These are phyloP conservation scores for Neofusicoccum cordaticola DNA, from an alignment of 2,329 filamentous ascomycete genomes.

Conservation along the genomic window DNA sequence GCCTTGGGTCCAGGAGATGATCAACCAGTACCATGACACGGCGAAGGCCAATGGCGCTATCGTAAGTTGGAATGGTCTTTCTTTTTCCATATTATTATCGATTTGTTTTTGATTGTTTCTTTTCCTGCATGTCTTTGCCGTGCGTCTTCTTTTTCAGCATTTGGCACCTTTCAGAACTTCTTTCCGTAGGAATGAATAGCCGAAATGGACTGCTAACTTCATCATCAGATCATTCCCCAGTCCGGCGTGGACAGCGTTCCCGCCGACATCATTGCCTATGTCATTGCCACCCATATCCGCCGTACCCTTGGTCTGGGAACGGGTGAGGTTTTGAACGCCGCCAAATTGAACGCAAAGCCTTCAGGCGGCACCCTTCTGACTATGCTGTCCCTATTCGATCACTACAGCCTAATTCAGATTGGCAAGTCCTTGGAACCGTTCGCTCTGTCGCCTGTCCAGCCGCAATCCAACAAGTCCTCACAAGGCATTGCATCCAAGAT, in stretches of 20 bases:
- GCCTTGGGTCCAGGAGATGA: conserved; percentile 62
- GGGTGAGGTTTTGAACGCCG: conserved; percentile 51
- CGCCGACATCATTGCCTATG: conserved; percentile 55
- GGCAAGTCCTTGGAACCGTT: conserved; percentile 50
- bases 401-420: conserved; percentile 48
- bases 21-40: conserved; percentile 58
- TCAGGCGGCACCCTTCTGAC: conserved; percentile 65
- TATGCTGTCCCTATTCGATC: conserved; percentile 55
- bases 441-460: conserved; percentile 48
- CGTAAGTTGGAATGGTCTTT: conserved; percentile 36
- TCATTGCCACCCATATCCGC: conserved; percentile 54
- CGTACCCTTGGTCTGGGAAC: conserved; percentile 50
- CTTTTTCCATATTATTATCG: too few relatives aligned
- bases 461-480: conserved; percentile 32
- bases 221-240: conserved; percentile 54
- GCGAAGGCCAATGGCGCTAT: conserved; percentile 61
- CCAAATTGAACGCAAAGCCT: conserved; percentile 48
- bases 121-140: too few relatives aligned
- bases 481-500: conserved; percentile 37
- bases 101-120: background rate
- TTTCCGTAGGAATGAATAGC: too few relatives aligned
- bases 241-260: conserved; percentile 62
- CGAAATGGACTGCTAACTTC: too few relatives aligned
- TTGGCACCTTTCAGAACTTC: too few relatives aligned
- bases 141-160: background rate